phyloP scores from a whole-genome alignment of 2,329 filamentous ascomycete species.

The Xylariales sp. region DNA sequence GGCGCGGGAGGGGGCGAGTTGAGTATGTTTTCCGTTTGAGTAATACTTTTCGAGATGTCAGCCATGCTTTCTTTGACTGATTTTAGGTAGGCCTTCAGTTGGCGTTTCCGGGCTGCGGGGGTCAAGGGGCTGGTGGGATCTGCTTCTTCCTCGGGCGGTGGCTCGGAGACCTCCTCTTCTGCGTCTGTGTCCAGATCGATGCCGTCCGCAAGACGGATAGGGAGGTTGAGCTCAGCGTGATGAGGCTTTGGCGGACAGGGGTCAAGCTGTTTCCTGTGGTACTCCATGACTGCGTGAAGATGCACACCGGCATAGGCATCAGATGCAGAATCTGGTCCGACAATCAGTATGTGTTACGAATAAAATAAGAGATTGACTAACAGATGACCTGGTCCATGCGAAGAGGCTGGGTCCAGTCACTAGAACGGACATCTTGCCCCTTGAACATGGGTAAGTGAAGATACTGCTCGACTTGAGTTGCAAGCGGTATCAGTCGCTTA shows the following conservation, averaged over 20 bases:
- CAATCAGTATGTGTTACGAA: background rate
- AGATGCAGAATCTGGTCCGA: slow-evolving; percentile 63
- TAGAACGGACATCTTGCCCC: slow-evolving; percentile 60
- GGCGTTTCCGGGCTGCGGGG: slow-evolving; percentile 11
- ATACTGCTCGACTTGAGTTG: slow-evolving; percentile 64
- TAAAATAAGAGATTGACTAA: slow-evolving; percentile 38
- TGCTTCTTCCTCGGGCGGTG: slow-evolving; percentile 5
- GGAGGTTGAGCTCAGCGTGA: slow-evolving; percentile 60
- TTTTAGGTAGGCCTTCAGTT: slow-evolving; percentile 1
- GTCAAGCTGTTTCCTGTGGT: slow-evolving; percentile 58
- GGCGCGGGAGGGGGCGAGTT: slow-evolving; percentile 2
- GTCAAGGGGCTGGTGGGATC: slow-evolving; percentile 6
- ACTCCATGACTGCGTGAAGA: slow-evolving; percentile 67
- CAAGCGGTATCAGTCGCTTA: slow-evolving; percentile 61
- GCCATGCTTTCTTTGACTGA: background rate
- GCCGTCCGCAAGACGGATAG: slow-evolving; percentile 53
- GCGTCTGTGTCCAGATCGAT: slow-evolving; percentile 24
- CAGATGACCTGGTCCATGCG: slow-evolving; percentile 61
- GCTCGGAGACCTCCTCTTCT: slow-evolving; percentile 14
- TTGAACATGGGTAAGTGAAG: slow-evolving; percentile 74
- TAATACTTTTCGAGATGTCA: background rate
- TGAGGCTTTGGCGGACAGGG: slow-evolving; percentile 68
- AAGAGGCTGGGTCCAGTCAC: slow-evolving; percentile 68
- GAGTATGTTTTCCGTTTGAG: background rate
- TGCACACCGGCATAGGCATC: slow-evolving; percentile 78